A percentile compares a stretch with the other conserved stretches of the same genome.
Evolutionary conservation across 306 rosid genomes (phyloP).

Genomic region (Castanea crenata): DNA sequence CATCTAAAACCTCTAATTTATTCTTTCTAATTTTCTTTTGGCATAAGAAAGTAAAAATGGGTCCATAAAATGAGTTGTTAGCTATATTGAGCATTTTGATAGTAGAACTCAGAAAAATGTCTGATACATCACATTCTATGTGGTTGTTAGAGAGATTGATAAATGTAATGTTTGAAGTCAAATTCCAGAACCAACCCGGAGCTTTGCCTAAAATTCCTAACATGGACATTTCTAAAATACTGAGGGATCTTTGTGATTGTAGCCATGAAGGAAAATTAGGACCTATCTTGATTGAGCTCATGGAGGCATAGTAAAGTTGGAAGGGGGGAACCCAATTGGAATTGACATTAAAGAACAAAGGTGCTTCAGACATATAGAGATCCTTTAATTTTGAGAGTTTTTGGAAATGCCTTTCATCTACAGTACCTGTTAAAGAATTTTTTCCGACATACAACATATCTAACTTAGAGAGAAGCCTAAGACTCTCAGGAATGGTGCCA

Average conservation of each 20-base stretch:
- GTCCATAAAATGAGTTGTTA: too few species aligned
- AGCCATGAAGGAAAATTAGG: constrained; percentile 20
- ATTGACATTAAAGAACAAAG: neutral
- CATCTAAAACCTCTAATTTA: too few species aligned
- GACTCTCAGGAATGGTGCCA: neutral
- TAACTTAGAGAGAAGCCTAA: neutral
- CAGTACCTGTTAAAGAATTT: neutral
- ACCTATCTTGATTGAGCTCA: neutral
- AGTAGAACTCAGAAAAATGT: neutral
- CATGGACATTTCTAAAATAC: neutral
- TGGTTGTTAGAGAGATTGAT: constrained; percentile 11
- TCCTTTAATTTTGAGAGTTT: neutral
- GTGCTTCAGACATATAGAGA: neutral
- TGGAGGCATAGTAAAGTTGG: accelerated
- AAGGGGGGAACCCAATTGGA: constrained; percentile 21
- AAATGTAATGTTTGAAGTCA: neutral
- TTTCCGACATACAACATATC: accelerated
- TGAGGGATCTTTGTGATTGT: neutral
- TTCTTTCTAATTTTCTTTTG: too few species aligned
- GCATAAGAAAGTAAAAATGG: too few species aligned
- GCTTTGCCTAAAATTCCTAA: constrained; percentile 3
- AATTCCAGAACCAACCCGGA: constrained; percentile 13
- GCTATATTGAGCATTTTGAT: too few species aligned
- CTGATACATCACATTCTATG: neutral
- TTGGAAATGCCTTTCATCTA: constrained; percentile 13